phyloP scores from a whole-genome alignment of 2,329 filamentous ascomycete genomes.

The Phoma herbarum region DNA sequence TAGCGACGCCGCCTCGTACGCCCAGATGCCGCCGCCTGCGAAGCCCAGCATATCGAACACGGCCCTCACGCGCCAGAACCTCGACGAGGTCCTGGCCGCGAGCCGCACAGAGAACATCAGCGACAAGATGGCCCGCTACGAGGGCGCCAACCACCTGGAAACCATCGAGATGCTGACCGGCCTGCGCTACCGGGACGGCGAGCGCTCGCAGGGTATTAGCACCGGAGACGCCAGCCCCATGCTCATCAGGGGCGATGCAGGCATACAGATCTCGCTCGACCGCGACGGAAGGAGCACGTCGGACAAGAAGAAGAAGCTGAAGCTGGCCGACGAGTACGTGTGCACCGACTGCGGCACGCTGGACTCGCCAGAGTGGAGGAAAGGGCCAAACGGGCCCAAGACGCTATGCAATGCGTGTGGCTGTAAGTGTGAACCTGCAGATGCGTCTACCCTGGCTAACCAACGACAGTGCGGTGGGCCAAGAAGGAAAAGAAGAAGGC shows the following conservation, averaged over 20 bases:
- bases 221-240: conserved; percentile 84
- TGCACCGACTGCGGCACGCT: conserved; percentile 95
- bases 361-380: conserved; percentile 95
- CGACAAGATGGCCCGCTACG: conserved; percentile 86
- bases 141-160: conserved; percentile 76
- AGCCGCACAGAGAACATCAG: conserved; percentile 77
- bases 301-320: conserved; percentile 88
- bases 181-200: conserved; percentile 84
- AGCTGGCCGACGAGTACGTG: conserved; percentile 84
- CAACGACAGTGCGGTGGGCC: conserved; percentile 62
- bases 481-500: conserved; percentile 79
- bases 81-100: conserved; percentile 74
- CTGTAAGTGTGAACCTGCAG: conserved; percentile 59
- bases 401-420: conserved; percentile 96
- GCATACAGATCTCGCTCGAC: conserved; percentile 83
- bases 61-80: conserved; percentile 79
- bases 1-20: conserved; percentile 53
- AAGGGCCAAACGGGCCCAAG: conserved; percentile 90
- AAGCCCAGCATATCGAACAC: conserved; percentile 69
- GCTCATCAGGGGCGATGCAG: conserved; percentile 84
- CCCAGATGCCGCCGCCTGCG: conserved; percentile 72
- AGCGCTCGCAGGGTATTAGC: conserved; percentile 86
- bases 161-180: conserved; percentile 95
- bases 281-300: conserved; percentile 72
- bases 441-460: background rate